Conservation (phyloP, 2,329 filamentous ascomycete genomes). For the Alternaria brassicicola region DNA sequence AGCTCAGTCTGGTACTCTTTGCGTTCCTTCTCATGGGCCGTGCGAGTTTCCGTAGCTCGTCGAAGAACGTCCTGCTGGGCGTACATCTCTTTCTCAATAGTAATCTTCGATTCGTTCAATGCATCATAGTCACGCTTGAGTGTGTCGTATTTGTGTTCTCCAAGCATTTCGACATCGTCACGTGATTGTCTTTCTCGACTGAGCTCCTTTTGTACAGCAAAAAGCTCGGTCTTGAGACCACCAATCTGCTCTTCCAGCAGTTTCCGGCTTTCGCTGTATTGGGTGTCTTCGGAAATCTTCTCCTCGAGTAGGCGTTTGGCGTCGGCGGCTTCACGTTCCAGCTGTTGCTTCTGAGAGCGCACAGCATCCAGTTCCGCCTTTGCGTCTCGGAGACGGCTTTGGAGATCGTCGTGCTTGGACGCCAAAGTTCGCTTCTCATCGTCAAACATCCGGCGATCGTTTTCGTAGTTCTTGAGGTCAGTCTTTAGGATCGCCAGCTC, state of each 20-base stretch:
- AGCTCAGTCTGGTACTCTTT: conserved; percentile 89
- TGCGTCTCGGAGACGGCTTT: conserved; percentile 77
- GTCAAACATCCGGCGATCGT: conserved; percentile 78
- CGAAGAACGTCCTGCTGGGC: conserved; percentile 90
- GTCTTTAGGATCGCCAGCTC: conserved; percentile 84
- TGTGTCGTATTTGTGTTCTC: conserved; percentile 83
- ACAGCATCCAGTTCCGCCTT: conserved; percentile 88
- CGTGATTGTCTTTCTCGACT: conserved; percentile 91
- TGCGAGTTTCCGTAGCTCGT: conserved; percentile 80
- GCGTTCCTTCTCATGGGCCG: conserved; percentile 81
- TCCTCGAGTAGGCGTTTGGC: conserved; percentile 85
- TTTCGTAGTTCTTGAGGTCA: conserved; percentile 82
- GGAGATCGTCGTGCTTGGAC: conserved; percentile 78
- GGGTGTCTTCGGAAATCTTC: conserved; percentile 85
- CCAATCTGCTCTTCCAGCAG: conserved; percentile 86
- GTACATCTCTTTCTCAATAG: conserved; percentile 97
- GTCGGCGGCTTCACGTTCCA: conserved; percentile 88
- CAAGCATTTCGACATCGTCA: conserved; percentile 88
- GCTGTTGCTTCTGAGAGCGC: conserved; percentile 79
- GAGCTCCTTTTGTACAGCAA: conserved; percentile 83
- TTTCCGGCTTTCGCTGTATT: conserved; percentile 78
- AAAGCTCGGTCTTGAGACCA: conserved; percentile 84
- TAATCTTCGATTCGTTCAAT: conserved; percentile 93
- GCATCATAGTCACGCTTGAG: conserved; percentile 84
- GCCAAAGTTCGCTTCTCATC: conserved; percentile 75